Percentiles rank a stretch among this genome's conserved stretches.
Evolutionary conservation across 768 basidiomycete genomes (phyloP).

Genomic region (Kwoniella sp.): DNA sequence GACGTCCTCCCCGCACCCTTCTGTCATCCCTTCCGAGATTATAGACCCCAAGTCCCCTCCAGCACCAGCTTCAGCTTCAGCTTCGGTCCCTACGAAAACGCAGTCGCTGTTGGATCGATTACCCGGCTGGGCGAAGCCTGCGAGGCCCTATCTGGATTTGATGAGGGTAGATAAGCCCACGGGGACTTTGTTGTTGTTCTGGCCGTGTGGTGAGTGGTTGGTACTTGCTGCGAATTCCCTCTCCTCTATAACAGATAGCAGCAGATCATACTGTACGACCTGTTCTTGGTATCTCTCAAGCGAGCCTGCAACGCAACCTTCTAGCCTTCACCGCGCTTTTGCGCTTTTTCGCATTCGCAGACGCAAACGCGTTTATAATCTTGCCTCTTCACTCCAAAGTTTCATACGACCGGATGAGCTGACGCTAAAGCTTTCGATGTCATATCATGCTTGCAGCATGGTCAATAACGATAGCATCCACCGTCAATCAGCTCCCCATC

Average conservation of each 20-base stretch:
- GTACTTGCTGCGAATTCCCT: neutral
- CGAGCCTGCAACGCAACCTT: too few relatives aligned
- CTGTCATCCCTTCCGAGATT: conserved; percentile 11
- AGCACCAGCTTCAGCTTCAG: neutral
- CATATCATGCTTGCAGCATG: conserved; percentile 68
- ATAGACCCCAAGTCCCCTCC: conserved; percentile 11
- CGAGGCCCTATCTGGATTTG: conserved; percentile 76
- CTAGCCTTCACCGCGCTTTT: too few relatives aligned
- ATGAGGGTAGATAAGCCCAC: conserved; percentile 95
- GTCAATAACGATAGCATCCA: conserved; percentile 97
- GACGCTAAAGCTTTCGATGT: neutral
- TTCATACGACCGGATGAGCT: neutral
- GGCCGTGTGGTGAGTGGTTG: conserved; percentile 79
- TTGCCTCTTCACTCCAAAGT: conserved; percentile 3
- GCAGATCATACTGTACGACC: too few relatives aligned
- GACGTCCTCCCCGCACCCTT: conserved; percentile 4
- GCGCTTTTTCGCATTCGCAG: too few relatives aligned
- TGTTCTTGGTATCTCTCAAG: too few relatives aligned
- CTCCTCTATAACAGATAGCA: too few relatives aligned
- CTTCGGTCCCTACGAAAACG: conserved; percentile 4
- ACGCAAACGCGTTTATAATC: too few relatives aligned
- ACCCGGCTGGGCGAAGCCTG: conserved; percentile 41
- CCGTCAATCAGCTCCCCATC: conserved; percentile 70
- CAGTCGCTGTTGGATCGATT: conserved; percentile 36
- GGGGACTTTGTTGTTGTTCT: conserved; percentile 85